A percentile compares a stretch with the other conserved stretches of the same genome.
Evolutionary conservation across 108 stramenopile species (phyloP).

Genomic region (Nitzschia sp.): DNA sequence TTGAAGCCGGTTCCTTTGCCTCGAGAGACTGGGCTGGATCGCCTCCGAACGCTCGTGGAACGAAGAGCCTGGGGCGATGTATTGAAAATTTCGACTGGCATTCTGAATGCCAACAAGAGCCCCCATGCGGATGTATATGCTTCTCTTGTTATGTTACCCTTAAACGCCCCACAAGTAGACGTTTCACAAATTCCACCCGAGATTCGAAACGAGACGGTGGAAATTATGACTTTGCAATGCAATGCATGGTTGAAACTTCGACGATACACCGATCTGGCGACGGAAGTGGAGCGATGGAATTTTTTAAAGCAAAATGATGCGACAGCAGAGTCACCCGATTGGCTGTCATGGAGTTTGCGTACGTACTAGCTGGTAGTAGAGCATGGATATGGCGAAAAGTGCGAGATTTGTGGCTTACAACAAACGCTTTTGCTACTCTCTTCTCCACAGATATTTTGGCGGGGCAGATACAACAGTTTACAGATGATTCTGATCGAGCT

Average conservation of each 20-base stretch:
- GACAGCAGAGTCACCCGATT: slow-evolving; percentile 24
- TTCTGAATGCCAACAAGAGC: slow-evolving; percentile 18
- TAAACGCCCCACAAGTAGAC: slow-evolving; percentile 6
- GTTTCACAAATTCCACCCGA: neutral
- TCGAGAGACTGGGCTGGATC: slow-evolving; percentile 25
- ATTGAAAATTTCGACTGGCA: slow-evolving; percentile 44
- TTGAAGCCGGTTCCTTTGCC: slow-evolving; percentile 45
- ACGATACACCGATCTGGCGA: slow-evolving; percentile 56
- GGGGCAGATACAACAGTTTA: slow-evolving; percentile 58
- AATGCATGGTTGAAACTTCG: slow-evolving; percentile 64
- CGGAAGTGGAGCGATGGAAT: slow-evolving; percentile 59
- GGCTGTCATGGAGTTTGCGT: slow-evolving; percentile 49
- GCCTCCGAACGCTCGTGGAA: slow-evolving; percentile 48
- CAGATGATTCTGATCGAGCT: slow-evolving; percentile 19
- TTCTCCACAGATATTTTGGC: slow-evolving; percentile 51
- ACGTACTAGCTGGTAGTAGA: neutral
- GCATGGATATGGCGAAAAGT: too few relatives aligned
- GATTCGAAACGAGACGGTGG: slow-evolving; percentile 51
- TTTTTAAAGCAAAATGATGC: slow-evolving; percentile 40
- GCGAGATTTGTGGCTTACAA: too few relatives aligned
- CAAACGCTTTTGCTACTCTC: too few relatives aligned
- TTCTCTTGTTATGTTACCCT: slow-evolving; percentile 25
- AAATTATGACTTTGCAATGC: slow-evolving; percentile 69
- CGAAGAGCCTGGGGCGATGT: slow-evolving; percentile 84
- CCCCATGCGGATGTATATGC: slow-evolving; percentile 41